A percentile compares a stretch with the other conserved stretches of the same genome.
phyloP scores from a whole-genome alignment of 345 rosid genomes.

The Eucalyptus pauciflora region DNA sequence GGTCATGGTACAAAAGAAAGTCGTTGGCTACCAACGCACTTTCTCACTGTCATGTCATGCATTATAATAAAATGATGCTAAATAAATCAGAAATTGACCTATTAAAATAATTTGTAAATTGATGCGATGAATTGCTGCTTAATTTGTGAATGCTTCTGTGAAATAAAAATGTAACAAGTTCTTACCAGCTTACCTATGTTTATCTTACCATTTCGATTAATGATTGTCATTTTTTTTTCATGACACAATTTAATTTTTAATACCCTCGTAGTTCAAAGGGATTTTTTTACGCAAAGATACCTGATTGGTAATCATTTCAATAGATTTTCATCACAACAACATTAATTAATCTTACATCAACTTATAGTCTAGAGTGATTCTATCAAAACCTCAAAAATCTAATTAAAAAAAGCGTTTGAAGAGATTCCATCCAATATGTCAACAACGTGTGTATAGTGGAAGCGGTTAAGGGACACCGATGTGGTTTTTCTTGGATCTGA shows the following conservation, averaged over 20 bases:
- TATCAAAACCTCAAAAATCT: not conserved
- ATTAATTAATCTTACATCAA: not conserved
- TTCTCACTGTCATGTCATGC: not conserved
- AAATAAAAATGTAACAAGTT: not conserved
- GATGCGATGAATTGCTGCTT: not conserved
- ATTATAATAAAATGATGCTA: not conserved
- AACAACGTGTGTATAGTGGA: not conserved
- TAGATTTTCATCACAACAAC: not conserved
- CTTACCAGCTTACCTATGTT: not conserved
- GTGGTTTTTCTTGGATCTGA: not conserved
- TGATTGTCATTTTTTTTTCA: not conserved
- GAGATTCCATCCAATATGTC: not conserved
- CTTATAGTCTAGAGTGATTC: not conserved
- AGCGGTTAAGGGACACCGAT: not conserved
- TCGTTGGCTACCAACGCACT: not conserved
- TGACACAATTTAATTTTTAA: not conserved
- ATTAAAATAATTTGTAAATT: not conserved
- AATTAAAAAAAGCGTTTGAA: not conserved
- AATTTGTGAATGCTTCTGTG: not conserved
- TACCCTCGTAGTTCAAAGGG: fast-evolving
- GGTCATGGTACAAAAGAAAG: not conserved
- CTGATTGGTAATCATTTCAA: not conserved
- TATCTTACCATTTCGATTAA: not conserved
- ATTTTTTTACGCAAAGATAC: not conserved
- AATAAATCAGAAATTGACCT: not conserved